Percentiles rank a stretch among this genome's conserved stretches.
Conservation (phyloP, 2,329 filamentous ascomycete species). For the Thielaviopsis ethacetica region DNA sequence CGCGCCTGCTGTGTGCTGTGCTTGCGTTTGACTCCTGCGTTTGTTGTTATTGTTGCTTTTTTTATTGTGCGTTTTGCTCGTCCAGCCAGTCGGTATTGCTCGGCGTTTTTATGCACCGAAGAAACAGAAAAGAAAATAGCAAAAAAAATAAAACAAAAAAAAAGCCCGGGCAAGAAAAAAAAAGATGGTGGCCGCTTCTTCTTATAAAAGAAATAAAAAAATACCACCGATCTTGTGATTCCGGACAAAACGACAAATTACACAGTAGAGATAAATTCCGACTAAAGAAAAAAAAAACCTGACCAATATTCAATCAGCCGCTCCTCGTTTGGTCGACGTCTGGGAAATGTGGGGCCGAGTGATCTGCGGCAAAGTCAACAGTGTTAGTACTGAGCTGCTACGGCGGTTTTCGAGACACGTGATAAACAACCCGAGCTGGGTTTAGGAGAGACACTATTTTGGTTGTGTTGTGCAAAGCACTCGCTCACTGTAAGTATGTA, state of each 20-base stretch:
- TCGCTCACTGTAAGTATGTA: too few relatives aligned
- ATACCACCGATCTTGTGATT: background rate
- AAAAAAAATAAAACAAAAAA: background rate
- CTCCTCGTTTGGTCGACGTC: conserved; percentile 1
- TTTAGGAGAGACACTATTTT: too few relatives aligned
- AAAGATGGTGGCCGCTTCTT: background rate
- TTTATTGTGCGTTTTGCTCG: background rate
- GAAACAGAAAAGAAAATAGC: background rate
- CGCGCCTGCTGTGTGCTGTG: background rate
- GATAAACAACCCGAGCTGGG: too few relatives aligned
- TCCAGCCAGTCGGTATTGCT: background rate
- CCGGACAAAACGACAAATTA: background rate
- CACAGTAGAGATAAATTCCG: background rate
- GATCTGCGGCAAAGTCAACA: background rate
- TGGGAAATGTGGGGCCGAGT: background rate
- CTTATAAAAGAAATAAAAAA: background rate
- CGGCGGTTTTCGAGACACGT: too few relatives aligned
- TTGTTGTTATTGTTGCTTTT: too few relatives aligned
- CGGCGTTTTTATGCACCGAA: background rate
- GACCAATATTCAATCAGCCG: background rate
- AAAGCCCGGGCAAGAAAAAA: background rate
- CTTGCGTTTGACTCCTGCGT: background rate
- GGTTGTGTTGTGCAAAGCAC: too few relatives aligned
- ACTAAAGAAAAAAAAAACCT: background rate
- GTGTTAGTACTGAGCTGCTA: too few relatives aligned